These are phyloP conservation scores for Pythium pectinolyticum DNA, from an alignment of 352 stramenopile genomes.

Conservation along the genomic window DNA sequence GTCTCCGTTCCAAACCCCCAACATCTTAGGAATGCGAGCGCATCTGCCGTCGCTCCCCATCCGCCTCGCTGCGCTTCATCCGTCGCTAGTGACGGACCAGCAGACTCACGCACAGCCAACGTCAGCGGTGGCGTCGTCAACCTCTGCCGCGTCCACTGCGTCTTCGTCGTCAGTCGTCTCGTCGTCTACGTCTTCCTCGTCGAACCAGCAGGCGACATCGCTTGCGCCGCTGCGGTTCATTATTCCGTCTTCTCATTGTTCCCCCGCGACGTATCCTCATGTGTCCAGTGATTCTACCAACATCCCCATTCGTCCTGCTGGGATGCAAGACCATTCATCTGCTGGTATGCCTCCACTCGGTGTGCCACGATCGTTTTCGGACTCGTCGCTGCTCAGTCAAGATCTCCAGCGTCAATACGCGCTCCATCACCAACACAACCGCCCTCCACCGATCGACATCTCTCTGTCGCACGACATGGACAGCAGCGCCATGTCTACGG, in stretches of 20 bases:
- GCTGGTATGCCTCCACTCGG: not conserved
- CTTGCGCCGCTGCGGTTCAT: conserved; percentile 77
- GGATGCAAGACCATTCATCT: conserved; percentile 12
- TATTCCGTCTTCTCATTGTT: conserved; percentile 61
- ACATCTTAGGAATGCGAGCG: conserved; percentile 38
- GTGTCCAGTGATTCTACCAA: conserved; percentile 15
- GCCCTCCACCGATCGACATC: conserved; percentile 19
- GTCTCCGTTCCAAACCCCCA: conserved; percentile 30
- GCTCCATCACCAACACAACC: conserved; percentile 23
- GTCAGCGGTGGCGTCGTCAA: not conserved
- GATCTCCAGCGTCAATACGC: conserved; percentile 6
- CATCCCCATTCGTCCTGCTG: conserved; percentile 19
- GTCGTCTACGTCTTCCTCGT: conserved; percentile 22
- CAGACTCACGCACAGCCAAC: conserved; percentile 8
- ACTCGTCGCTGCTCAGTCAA: conserved; percentile 17
- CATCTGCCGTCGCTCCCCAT: conserved; percentile 53
- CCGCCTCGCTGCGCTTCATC: conserved; percentile 37
- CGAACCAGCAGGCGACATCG: conserved; percentile 34
- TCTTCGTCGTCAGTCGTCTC: conserved; percentile 11
- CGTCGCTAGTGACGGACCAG: conserved; percentile 5
- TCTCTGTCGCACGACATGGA: conserved; percentile 14
- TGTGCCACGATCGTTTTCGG: conserved; percentile 15
- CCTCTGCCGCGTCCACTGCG: not conserved
- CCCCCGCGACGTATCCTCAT: conserved; percentile 29
- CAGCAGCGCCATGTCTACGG: conserved; percentile 14